phyloP scores from a whole-genome alignment of 2,329 filamentous ascomycete genomes.

The Talaromyces albobiverticillius region DNA sequence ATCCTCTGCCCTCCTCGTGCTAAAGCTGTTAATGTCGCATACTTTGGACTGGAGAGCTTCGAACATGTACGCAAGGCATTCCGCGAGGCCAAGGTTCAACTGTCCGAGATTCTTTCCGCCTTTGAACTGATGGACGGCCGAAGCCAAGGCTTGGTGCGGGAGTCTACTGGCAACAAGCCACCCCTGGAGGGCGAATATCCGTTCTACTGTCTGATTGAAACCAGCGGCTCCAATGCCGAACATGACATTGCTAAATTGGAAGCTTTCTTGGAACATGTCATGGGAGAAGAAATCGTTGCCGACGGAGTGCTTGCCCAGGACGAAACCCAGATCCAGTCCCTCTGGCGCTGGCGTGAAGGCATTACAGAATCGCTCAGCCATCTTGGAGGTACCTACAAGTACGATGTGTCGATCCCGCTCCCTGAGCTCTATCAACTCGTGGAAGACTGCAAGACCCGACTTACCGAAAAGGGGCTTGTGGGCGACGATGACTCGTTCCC shows the following conservation, averaged over 20 bases:
- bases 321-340: constrained; percentile 77
- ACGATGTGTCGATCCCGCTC: constrained; percentile 93
- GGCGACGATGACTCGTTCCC: constrained; percentile 73
- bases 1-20: constrained; percentile 86
- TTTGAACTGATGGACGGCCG: constrained; percentile 95
- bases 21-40: constrained; percentile 88
- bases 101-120: constrained; percentile 92
- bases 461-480: constrained; percentile 72
- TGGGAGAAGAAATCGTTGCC: constrained; percentile 78
- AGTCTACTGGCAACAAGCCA: constrained; percentile 70
- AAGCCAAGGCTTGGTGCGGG: constrained; percentile 73
- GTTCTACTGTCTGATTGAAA: constrained; percentile 97
- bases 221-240: constrained; percentile 88
- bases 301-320: constrained; percentile 93
- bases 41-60: constrained; percentile 86
- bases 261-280: constrained; percentile 84
- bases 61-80: constrained; percentile 86
- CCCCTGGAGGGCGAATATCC: constrained; percentile 81
- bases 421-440: constrained; percentile 84
- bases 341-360: constrained; percentile 93
- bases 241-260: constrained; percentile 93
- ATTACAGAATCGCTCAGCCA: constrained; percentile 86
- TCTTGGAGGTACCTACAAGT: constrained; percentile 96
- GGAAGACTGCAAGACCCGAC: constrained; percentile 72
- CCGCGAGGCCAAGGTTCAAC: constrained; percentile 80